A percentile compares a stretch with the other conserved stretches of the same genome.
phyloP scores from a whole-genome alignment of 805 yeast genomes.

The Yarrowia osloensis region DNA sequence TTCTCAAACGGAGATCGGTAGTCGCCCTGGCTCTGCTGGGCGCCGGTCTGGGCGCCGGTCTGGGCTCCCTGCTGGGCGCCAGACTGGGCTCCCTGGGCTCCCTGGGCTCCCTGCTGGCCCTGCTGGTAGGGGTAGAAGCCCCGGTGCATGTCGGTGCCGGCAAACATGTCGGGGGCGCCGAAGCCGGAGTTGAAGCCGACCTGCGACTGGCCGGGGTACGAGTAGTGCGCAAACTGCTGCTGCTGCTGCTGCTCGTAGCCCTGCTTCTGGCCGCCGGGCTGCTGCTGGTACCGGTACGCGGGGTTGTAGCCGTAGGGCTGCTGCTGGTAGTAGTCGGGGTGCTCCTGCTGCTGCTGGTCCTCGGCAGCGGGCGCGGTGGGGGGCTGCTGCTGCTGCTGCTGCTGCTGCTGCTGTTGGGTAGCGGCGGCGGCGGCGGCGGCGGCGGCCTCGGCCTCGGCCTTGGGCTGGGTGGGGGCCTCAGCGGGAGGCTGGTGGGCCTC shows the following conservation, averaged over 20 bases:
- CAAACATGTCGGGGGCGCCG: constrained; percentile 29
- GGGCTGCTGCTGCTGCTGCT: constrained; percentile 30
- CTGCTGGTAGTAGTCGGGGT: constrained; percentile 30
- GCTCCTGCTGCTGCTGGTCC: constrained; percentile 14
- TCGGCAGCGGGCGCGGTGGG: constrained; percentile 7
- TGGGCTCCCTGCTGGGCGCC: constrained; percentile 4
- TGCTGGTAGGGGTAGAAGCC: constrained; percentile 30
- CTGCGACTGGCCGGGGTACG: constrained; percentile 29
- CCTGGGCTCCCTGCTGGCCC: constrained; percentile 6
- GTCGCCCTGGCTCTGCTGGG: constrained; percentile 2
- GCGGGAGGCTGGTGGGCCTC: constrained; percentile 30
- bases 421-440: constrained; percentile 29
- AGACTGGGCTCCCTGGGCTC: background rate
- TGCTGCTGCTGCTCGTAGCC: constrained; percentile 27
- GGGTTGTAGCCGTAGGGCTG: constrained; percentile 30
- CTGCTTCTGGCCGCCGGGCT: constrained; percentile 27
- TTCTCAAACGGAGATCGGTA: constrained; percentile 31
- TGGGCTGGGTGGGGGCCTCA: constrained; percentile 30
- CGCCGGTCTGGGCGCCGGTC: background rate
- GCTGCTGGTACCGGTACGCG: constrained; percentile 26
- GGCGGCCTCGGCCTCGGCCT: constrained; percentile 30
- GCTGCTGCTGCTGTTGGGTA: constrained; percentile 25
- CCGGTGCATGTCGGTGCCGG: constrained; percentile 30
- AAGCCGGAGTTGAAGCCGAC: constrained; percentile 22
- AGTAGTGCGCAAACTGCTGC: constrained; percentile 29